Conservation (phyloP, 192 early-diverging fungal species). For the Backusella morwellensis region DNA sequence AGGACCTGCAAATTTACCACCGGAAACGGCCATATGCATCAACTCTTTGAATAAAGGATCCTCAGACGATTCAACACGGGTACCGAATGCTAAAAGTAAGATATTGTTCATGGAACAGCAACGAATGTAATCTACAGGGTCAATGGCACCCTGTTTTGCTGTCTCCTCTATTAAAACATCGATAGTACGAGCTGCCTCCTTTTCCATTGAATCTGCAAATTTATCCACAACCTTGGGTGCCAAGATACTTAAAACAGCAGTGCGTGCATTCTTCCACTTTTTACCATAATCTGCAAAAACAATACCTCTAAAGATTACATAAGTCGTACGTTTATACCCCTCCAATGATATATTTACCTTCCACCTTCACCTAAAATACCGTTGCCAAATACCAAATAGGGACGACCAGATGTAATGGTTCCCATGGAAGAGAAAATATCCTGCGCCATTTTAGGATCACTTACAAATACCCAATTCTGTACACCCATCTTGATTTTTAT, state of each 20-base stretch:
- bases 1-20: neutral
- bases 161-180: neutral
- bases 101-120: neutral
- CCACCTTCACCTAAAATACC: conserved; percentile 4
- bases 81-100: neutral
- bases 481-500: conserved; percentile 4
- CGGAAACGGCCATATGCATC: neutral
- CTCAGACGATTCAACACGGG: neutral
- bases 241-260: neutral
- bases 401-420: conserved; percentile 1
- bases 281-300: neutral
- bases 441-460: conserved; percentile 6
- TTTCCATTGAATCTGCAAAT: neutral
- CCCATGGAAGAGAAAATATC: neutral
- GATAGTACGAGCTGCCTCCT: neutral
- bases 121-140: neutral
- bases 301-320: conserved; percentile 9
- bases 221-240: neutral
- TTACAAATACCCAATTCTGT: conserved; percentile 14
- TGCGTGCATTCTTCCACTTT: conserved; percentile 5
- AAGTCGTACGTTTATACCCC: neutral
- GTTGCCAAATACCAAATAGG: neutral
- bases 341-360: neutral
- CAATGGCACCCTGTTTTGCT: neutral
- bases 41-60: neutral